These are phyloP conservation scores for Emmonsiellopsis sp. DNA, from an alignment of 2,329 filamentous ascomycete species.

Conservation along the genomic window DNA sequence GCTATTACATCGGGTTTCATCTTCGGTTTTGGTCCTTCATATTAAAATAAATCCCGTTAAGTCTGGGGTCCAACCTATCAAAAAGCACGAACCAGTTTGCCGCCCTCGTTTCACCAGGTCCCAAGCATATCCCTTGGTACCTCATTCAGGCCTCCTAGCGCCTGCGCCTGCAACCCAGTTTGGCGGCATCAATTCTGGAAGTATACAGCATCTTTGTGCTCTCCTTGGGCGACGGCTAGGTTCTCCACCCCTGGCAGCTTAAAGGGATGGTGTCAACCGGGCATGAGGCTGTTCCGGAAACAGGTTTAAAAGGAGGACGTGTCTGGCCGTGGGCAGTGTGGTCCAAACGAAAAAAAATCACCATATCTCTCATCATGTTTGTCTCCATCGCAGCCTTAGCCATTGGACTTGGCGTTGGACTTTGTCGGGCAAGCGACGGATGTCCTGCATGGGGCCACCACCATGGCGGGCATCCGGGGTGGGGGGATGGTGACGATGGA, in stretches of 20 bases:
- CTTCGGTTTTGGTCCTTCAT: too few relatives aligned
- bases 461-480: constrained; percentile 11
- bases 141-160: too few relatives aligned
- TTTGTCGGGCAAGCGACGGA: constrained; percentile 24
- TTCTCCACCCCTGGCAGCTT: background rate
- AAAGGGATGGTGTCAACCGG: background rate
- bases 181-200: too few relatives aligned
- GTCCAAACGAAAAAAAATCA: constrained; percentile 6
- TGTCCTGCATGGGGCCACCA: constrained; percentile 14
- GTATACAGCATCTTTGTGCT: too few relatives aligned
- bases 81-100: too few relatives aligned
- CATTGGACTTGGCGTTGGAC: constrained; percentile 48
- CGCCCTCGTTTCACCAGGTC: too few relatives aligned
- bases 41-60: too few relatives aligned
- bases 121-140: too few relatives aligned
- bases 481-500: constrained; percentile 7
- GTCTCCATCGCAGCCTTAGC: constrained; percentile 30
- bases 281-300: background rate
- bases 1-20: too few relatives aligned
- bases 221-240: background rate
- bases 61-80: too few relatives aligned
- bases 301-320: background rate
- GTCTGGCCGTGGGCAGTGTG: background rate
- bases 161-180: too few relatives aligned
- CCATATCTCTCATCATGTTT: constrained; percentile 1